Base-by-base conservation (phyloP, 441 rosid species). In the Pelargonium australe region DNA sequence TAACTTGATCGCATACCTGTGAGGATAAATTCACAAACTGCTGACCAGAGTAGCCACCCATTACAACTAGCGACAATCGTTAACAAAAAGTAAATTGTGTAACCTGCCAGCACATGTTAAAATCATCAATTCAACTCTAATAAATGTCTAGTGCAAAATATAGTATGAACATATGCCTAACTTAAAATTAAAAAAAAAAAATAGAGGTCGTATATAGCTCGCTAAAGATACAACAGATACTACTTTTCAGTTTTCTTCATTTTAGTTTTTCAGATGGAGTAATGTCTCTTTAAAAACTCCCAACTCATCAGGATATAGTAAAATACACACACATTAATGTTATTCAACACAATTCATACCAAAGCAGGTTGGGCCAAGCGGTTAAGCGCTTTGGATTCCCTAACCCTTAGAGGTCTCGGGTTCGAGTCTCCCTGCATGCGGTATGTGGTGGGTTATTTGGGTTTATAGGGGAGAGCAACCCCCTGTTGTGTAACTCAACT, bases 1-100 rank as follows among this genome's bases (percentile, higher is more conserved):
- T 13, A 74, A 67, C 66, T 43, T 14, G 49, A 61, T 70, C 7
- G 67, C 81, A 70, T 86, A 88, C 93, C 89, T 87, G 85, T 73
- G 68, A 73, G 72, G 49, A 73, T 60, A 41, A 73, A 73, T 8
- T 71, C 68, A 40, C 67, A 68, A 63, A 67, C 23, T 17, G 23
- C 64, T 9, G 68, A 63, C 76, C 72, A 73, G 72, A 63, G 40
- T 20, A 63, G 9, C 76, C 76, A 73, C 14, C 72, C 68, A 23
- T 40, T 73, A 63, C 72, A 68, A 53, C 68, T 68, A 45, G 76
- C 72, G 23, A 64, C 65, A 17, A 73, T 57, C 34, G 76, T 64
- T 20, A 51, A 68, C 11, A 68, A n/a, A 37, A 73, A 73, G 44
- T 73, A 73, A 20, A 68, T 41, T 17, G 20, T 34, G 68, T 63